Conservation (phyloP, 2,329 filamentous ascomycete species). For the Magnaporthiopsis poae region DNA sequence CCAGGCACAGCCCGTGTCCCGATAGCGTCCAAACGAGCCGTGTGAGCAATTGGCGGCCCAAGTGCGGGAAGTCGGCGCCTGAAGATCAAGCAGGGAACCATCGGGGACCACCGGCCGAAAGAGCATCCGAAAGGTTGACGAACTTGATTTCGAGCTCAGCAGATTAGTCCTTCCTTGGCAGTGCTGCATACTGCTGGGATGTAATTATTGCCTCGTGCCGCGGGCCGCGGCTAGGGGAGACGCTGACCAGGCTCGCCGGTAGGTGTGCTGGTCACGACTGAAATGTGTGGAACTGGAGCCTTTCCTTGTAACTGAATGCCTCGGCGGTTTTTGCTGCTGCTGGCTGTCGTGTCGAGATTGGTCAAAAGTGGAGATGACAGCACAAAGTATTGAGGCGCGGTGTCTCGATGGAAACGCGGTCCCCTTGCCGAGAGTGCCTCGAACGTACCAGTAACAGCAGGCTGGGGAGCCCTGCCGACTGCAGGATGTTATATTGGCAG, state of each 20-base stretch:
- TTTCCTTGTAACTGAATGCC: no score
- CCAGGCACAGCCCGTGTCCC: not conserved
- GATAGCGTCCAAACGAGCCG: not conserved
- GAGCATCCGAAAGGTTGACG: not conserved
- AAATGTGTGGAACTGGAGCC: not conserved
- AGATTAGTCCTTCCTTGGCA: not conserved
- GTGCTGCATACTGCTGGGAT: not conserved
- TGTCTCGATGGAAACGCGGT: constrained; percentile 2
- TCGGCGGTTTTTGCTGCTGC: no score
- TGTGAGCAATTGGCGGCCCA: not conserved
- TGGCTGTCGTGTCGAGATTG: no score
- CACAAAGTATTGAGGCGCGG: no score
- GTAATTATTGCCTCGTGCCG: not conserved
- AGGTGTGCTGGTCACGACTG: not conserved
- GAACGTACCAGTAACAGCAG: not conserved
- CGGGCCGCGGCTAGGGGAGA: not conserved
- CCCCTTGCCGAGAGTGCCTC: constrained; percentile 3
- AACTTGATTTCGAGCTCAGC: not conserved
- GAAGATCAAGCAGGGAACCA: not conserved
- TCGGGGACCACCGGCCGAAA: not conserved
- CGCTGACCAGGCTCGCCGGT: not conserved
- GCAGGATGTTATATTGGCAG: not conserved
- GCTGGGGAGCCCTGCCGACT: no score
- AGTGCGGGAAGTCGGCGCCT: not conserved
- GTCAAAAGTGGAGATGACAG: no score